Conservation (phyloP, 2,329 filamentous ascomycete species). For the Bretziella fagacearum region DNA sequence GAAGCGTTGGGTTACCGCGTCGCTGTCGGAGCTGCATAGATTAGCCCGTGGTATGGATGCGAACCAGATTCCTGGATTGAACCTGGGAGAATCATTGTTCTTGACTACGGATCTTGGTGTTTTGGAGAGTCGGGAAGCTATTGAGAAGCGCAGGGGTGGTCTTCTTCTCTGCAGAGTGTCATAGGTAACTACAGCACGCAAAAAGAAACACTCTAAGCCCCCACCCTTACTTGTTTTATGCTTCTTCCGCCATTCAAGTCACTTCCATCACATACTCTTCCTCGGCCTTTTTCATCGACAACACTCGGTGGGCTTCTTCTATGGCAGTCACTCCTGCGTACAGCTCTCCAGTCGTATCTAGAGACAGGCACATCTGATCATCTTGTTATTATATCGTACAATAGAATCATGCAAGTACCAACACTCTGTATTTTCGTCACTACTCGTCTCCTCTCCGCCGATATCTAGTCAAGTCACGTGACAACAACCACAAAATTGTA, state of each 20-base stretch:
- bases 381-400: slow-evolving; percentile 13
- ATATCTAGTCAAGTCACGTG: neutral
- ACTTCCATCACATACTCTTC: neutral
- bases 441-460: neutral
- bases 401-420: slow-evolving; percentile 11
- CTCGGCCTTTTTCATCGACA: neutral
- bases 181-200: slow-evolving; percentile 18
- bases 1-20: slow-evolving; percentile 51
- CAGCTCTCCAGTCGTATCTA: too few species aligned
- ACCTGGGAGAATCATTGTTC: slow-evolving; percentile 69
- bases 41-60: slow-evolving; percentile 53
- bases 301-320: too few species aligned
- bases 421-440: too few species aligned
- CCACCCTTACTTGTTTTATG: neutral
- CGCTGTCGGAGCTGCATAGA: slow-evolving; percentile 41
- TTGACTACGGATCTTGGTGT: slow-evolving; percentile 61
- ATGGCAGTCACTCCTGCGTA: too few species aligned
- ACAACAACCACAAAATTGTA: neutral
- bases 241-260: too few species aligned
- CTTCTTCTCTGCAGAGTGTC: slow-evolving; percentile 56
- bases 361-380: neutral
- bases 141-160: slow-evolving; percentile 67
- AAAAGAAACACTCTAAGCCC: neutral
- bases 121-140: slow-evolving; percentile 65
- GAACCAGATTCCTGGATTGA: slow-evolving; percentile 51